These are phyloP conservation scores for Waltergamsia citrina DNA, from an alignment of 2,329 filamentous ascomycete genomes.

Conservation along the genomic window DNA sequence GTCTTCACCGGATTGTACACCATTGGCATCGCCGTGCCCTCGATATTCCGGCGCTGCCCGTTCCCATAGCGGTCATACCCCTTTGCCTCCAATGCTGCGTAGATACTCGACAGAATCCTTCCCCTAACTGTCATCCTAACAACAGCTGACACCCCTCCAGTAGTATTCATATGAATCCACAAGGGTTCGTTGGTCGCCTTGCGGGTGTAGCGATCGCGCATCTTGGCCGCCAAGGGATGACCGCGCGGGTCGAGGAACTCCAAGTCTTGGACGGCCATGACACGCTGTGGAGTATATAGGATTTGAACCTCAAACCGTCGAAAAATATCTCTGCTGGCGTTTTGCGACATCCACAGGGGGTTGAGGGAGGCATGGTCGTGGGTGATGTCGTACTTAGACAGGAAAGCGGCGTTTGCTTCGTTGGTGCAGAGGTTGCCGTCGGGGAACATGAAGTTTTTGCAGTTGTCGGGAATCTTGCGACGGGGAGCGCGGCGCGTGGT, in stretches of 20 bases:
- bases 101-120: slow-evolving; percentile 16
- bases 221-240: slow-evolving; percentile 17
- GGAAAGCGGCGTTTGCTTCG: slow-evolving; percentile 1
- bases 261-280: slow-evolving; percentile 21
- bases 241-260: slow-evolving; percentile 20
- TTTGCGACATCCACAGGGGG: slow-evolving; percentile 7
- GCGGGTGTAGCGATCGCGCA: slow-evolving; percentile 15
- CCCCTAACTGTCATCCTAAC: slow-evolving; percentile 14
- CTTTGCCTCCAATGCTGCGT: slow-evolving; percentile 13
- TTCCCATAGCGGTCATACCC: slow-evolving; percentile 11
- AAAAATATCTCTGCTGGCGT: slow-evolving; percentile 1
- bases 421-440: background rate
- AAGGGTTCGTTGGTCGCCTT: slow-evolving; percentile 17
- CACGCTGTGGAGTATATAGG: slow-evolving; percentile 16
- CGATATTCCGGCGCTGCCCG: slow-evolving; percentile 7
- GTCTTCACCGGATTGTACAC: slow-evolving; percentile 10
- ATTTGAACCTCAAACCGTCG: slow-evolving; percentile 12
- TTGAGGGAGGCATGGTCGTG: slow-evolving; percentile 12
- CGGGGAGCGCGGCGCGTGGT: slow-evolving; percentile 1
- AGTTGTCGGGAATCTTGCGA: slow-evolving; percentile 1
- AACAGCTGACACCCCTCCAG: slow-evolving; percentile 9
- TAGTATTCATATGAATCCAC: slow-evolving; percentile 18
- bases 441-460: background rate
- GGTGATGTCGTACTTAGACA: slow-evolving; percentile 7
- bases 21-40: slow-evolving; percentile 15